A percentile compares a stretch with the other conserved stretches of the same genome.
Evolutionary conservation across 106 monocot species (phyloP).

Genomic region (Cymbidium sinense): DNA sequence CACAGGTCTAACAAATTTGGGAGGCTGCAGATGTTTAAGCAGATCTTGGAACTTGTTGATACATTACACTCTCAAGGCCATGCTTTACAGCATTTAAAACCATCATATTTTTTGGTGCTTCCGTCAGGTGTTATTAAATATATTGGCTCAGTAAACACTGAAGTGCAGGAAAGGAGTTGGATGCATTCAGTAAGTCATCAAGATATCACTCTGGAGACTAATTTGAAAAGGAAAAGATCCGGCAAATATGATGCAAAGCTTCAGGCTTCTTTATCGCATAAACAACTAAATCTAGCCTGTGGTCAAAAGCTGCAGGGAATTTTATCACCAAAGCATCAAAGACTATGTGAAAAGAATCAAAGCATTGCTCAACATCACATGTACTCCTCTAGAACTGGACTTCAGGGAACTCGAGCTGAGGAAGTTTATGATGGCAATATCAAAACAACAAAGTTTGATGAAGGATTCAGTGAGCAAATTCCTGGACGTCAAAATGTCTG

Average conservation of each 20-base stretch:
- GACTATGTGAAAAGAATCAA: constrained; percentile 15
- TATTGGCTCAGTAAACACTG: constrained; percentile 37
- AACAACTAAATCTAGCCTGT: constrained; percentile 27
- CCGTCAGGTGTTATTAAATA: constrained; percentile 64
- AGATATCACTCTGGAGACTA: constrained; percentile 14
- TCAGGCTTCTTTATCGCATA: constrained; percentile 15
- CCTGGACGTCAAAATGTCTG: constrained; percentile 4
- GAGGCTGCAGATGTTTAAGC: constrained; percentile 66
- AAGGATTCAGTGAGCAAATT: constrained; percentile 11
- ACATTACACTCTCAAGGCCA: constrained; percentile 50
- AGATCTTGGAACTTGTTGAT: constrained; percentile 76
- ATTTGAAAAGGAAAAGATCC: constrained; percentile 46
- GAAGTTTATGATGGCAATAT: constrained; percentile 14
- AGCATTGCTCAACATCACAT: neutral
- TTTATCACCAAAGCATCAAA: constrained; percentile 29
- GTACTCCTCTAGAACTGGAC: constrained; percentile 13
- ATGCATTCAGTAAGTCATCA: constrained; percentile 11
- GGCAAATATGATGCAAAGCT: constrained; percentile 19
- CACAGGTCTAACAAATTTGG: constrained; percentile 41
- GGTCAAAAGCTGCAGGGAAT: neutral
- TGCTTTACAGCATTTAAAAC: constrained; percentile 48
- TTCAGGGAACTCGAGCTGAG: constrained; percentile 13
- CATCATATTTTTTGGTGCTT: constrained; percentile 53
- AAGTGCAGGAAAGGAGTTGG: constrained; percentile 13
- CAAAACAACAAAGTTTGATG: constrained; percentile 12